A percentile compares a stretch with the other conserved stretches of the same genome.
phyloP scores from a whole-genome alignment of 108 stramenopile genomes.

The Cyclotella sp. region DNA sequence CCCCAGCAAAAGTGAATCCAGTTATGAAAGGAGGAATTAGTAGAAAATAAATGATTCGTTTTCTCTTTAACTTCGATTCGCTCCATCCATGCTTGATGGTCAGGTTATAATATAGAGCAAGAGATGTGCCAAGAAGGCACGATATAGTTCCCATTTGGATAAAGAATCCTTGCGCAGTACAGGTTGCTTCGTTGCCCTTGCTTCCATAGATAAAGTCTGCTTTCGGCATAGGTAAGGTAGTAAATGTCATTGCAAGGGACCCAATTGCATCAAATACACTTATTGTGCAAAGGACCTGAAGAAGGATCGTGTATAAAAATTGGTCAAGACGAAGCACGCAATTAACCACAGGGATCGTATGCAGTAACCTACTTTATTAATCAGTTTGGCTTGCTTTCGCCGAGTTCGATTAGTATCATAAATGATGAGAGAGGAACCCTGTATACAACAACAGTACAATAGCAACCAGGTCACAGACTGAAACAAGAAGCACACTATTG shows the following conservation, averaged over 20 bases:
- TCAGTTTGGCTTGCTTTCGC: background rate
- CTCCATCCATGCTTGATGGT: constrained; percentile 9
- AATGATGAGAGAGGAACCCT: constrained; percentile 9
- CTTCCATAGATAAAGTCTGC: constrained; percentile 31
- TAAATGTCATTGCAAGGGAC: constrained; percentile 13
- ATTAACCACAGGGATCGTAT: background rate
- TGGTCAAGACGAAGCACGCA: background rate
- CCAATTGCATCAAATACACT: constrained; percentile 26
- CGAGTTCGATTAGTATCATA: background rate
- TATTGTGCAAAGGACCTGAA: background rate
- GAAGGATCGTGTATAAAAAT: background rate
- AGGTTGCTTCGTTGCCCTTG: constrained; percentile 32
- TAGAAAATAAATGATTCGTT: background rate
- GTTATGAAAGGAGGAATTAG: background rate
- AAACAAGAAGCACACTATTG: background rate
- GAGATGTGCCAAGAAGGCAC: constrained; percentile 2
- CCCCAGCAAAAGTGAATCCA: constrained; percentile 1
- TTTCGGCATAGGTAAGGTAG: constrained; percentile 10
- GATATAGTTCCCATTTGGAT: constrained; percentile 36
- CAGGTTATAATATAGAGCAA: constrained; percentile 2
- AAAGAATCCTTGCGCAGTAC: constrained; percentile 53
- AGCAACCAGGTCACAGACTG: background rate
- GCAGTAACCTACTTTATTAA: constrained; percentile 10
- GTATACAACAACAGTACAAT: too few species aligned
- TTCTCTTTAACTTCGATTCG: constrained; percentile 11